Evolutionary conservation across 192 early-diverging fungal species (phyloP), one percentile per base, ranked within the genome.

Genomic region (Mortierella claussenii): DNA sequence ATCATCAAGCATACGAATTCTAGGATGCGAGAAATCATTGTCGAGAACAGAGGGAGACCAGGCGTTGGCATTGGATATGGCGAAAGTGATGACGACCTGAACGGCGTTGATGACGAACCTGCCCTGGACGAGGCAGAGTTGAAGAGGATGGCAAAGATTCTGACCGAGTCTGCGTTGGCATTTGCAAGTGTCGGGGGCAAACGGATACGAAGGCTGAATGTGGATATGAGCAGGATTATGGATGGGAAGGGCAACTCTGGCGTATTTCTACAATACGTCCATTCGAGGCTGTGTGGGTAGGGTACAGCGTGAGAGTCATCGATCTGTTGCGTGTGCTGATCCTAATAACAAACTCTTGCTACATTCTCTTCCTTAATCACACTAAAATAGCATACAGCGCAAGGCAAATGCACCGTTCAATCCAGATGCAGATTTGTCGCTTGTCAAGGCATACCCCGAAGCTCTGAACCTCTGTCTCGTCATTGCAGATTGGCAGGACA

Each of bases 221-320:
- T 67, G 3, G 59, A 67, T 4, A 50, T 66, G 64, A 67, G 27
- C n/a, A 46, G 57, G 24, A 52, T 67, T 28, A 24, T 94, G 43
- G 86, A 89, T 67, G 90, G 94, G 51, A 92, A 93, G 66, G 97
- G 97, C 45, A 89, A 95, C 80, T 98, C 96, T 1, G 97, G 96
- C 11, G 94, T 96, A 3, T 98, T 96, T 71, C 78, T 98, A 8
- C 96, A 97, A 85, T 99, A 97, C 70, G 90, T 96, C 12, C 93
- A 96, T 73, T 89, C 97, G 15, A 91, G 97, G 27, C 80, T 96
- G 34, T 93, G 91, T 79, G 95, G 95, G 85, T 85, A 70, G 71
- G 70, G 24, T n/a, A n/a, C n/a, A n/a, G n/a, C n/a, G n/a, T n/a
- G n/a, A n/a, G n/a, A n/a, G n/a, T n/a, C n/a, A n/a, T n/a, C n/a